Base-by-base conservation (phyloP, 164 flowering plant genomes). In the Platanus orientalis region DNA sequence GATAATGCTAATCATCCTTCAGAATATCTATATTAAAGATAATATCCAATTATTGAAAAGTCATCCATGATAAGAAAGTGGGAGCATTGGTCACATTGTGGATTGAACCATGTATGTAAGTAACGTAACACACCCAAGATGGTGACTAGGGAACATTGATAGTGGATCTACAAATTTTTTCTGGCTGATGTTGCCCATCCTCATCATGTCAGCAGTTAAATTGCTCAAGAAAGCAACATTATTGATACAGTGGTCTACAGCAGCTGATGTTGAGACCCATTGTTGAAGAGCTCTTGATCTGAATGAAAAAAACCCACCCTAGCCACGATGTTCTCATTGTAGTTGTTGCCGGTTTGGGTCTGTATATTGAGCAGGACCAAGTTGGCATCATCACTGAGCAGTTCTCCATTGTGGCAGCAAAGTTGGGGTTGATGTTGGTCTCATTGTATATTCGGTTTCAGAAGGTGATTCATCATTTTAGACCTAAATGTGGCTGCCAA, bases 301-400 rank as follows among this genome's bases (percentile, higher is more conserved):
- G 89, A 80, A 69, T 84, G 87, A n/a, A 45, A 84, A 84, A 4
- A 86, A 71, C 0, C 86, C 90, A 44, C 57, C 28, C 61, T 51
- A 27, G 60, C 57, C 50, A 85, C 16, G 16, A 86, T 70, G 72
- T 81, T 81, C 60, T 75, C 60, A 76, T 36, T 81, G 70, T 86
- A 86, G 58, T 60, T 59, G 76, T 76, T 78, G 70, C 0, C 6
- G 1, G 1, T 74, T 68, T 0, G 88, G 83, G 84, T 80, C 42
- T 76, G 76, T 24, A 74, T 34, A 52, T 87, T 89, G 6, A 87
- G 75, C 0, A 88, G 89, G 16, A 87, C 84, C 62, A 85, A 54
- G 58, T 78, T 81, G 72, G 69, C 67, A 77, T 85, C 83, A 2
- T 84, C 84, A 1, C 76, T 64, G 92, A 92, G 66, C 92, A 89